Conservation (phyloP, 1,284 basidiomycete species). For the Mycena sp. region DNA sequence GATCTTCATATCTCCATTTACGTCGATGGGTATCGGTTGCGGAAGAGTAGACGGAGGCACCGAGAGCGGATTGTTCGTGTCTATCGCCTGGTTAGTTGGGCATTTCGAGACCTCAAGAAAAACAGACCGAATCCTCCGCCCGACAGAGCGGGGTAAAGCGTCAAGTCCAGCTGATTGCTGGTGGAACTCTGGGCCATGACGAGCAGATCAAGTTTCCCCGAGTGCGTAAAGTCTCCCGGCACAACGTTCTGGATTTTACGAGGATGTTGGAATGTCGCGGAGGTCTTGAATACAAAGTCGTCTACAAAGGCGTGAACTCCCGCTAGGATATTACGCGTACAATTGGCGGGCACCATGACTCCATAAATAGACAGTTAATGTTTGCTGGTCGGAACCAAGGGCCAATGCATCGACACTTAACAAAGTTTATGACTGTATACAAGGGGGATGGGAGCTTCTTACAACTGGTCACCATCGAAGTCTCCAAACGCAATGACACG, state of each 20-base stretch:
- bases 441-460: constrained; percentile 41
- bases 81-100: constrained; percentile 32
- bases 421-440: constrained; percentile 4
- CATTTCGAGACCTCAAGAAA: background rate
- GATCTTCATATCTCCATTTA: constrained; percentile 88
- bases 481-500: constrained; percentile 92
- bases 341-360: constrained; percentile 87
- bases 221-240: constrained; percentile 93
- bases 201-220: constrained; percentile 90
- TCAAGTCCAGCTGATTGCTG: constrained; percentile 66
- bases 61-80: constrained; percentile 54
- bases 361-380: constrained; percentile 85
- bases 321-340: too few species aligned
- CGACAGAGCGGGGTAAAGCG: constrained; percentile 71
- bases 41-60: constrained; percentile 73
- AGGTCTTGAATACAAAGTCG: constrained; percentile 67
- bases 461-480: constrained; percentile 96
- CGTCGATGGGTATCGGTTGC: constrained; percentile 90
- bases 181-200: constrained; percentile 77
- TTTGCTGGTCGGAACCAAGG: constrained; percentile 77
- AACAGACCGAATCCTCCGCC: constrained; percentile 76
- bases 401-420: constrained; percentile 84
- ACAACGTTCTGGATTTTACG: constrained; percentile 79
- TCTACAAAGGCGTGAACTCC: too few species aligned
- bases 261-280: constrained; percentile 65